A percentile compares a stretch with the other conserved stretches of the same genome.
These are phyloP conservation scores for Hevea brasiliensis DNA, from an alignment of 345 rosid species.

Conservation along the genomic window DNA sequence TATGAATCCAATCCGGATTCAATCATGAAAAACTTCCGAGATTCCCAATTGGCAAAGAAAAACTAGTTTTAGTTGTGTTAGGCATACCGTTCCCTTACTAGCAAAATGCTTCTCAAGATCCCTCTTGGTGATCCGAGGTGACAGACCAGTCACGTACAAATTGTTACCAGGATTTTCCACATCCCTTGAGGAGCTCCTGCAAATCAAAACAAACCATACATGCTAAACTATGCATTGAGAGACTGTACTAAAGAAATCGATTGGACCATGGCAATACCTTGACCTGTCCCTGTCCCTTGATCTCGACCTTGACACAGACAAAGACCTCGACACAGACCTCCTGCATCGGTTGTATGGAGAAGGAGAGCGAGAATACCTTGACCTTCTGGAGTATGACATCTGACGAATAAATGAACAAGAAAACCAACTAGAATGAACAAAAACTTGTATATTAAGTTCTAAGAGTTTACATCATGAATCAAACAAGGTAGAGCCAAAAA, in stretches of 20 bases:
- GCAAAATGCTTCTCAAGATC: slow-evolving; percentile 80
- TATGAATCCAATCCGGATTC: too few species aligned
- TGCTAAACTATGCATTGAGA: not conserved
- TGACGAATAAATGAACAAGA: slow-evolving; percentile 12
- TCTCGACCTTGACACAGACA: slow-evolving; percentile 63
- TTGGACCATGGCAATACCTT: slow-evolving; percentile 2
- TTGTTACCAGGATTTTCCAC: slow-evolving; percentile 92
- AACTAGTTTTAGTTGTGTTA: not conserved
- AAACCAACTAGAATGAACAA: not conserved
- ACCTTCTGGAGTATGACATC: slow-evolving; percentile 84
- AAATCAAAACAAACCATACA: not conserved
- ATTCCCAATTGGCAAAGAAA: not conserved
- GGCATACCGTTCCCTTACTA: slow-evolving; percentile 64
- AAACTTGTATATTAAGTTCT: too few species aligned
- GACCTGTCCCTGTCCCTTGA: slow-evolving; percentile 32
- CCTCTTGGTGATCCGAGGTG: slow-evolving; percentile 64
- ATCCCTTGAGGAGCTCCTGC: slow-evolving; percentile 57
- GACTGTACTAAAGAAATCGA: not conserved
- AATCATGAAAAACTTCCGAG: not conserved
- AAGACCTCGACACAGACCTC: slow-evolving; percentile 56
- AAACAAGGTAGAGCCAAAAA: too few species aligned
- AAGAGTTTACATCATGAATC: not conserved
- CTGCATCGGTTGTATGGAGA: slow-evolving; percentile 50
- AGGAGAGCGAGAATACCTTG: slow-evolving; percentile 61
- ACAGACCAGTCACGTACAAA: slow-evolving; percentile 92